Conservation (phyloP, 2,329 filamentous ascomycete species). For the Hymenoscyphus linearis region DNA sequence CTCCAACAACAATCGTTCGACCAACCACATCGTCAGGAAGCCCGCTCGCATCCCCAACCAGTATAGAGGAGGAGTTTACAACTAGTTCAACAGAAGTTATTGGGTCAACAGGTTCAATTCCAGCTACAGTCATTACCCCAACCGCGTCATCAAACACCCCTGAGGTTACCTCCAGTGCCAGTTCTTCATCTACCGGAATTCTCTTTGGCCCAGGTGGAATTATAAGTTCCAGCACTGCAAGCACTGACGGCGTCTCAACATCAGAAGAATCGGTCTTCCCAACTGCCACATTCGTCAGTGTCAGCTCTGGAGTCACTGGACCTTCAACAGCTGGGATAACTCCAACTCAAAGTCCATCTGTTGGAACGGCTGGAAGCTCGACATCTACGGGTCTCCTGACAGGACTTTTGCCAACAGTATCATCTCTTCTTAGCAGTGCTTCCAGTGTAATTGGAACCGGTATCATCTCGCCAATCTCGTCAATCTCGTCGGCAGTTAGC, state of each 20-base stretch:
- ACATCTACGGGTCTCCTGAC: neutral
- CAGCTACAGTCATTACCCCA: neutral
- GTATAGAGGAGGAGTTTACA: no score
- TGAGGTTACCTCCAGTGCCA: neutral
- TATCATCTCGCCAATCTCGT: neutral
- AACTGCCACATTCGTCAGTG: conserved; percentile 15
- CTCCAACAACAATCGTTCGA: neutral
- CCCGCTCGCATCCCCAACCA: no score
- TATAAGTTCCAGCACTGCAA: conserved; percentile 14
- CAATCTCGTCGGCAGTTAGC: neutral
- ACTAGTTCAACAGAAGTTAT: neutral
- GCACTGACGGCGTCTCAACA: conserved; percentile 9
- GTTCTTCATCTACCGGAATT: conserved; percentile 22
- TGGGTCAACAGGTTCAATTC: neutral
- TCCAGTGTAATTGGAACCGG: neutral
- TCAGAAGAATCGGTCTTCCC: neutral
- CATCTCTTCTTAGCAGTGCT: neutral
- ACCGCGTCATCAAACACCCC: neutral
- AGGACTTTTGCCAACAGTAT: neutral
- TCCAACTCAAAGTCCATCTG: neutral
- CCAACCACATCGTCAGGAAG: neutral
- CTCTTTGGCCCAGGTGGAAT: conserved; percentile 30
- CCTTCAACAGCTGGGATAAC: neutral
- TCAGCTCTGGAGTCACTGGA: conserved; percentile 8
- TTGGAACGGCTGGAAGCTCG: neutral